Evolutionary conservation across 306 rosid species (phyloP).

Genomic region (Purshia tridentata): DNA sequence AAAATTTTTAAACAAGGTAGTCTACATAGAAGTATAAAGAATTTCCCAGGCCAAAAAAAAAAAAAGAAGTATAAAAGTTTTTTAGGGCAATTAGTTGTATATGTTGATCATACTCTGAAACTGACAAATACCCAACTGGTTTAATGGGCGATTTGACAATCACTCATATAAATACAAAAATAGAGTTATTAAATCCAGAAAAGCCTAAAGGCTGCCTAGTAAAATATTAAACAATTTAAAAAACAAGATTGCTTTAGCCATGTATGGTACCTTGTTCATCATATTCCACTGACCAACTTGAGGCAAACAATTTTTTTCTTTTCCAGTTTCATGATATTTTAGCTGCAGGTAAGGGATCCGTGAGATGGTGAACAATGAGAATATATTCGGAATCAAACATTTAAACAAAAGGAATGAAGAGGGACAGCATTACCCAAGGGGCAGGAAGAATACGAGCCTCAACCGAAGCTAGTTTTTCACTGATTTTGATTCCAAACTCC

Average conservation of each 20-base stretch:
- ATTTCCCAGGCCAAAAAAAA: background rate
- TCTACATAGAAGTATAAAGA: background rate
- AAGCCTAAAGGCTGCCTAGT: background rate
- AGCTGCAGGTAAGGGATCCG: slow-evolving; percentile 49
- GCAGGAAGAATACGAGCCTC: slow-evolving; percentile 98
- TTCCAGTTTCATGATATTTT: slow-evolving; percentile 91
- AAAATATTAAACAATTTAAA: background rate
- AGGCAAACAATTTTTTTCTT: slow-evolving; percentile 94
- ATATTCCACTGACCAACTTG: slow-evolving; percentile 99
- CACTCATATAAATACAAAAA: background rate
- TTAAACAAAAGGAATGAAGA: slow-evolving; percentile 6
- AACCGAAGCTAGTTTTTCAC: slow-evolving; percentile 85
- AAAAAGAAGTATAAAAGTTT: background rate
- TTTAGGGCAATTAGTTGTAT: background rate
- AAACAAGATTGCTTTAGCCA: background rate
- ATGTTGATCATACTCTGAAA: background rate
- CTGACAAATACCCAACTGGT: background rate
- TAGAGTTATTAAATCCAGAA: background rate
- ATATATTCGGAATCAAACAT: slow-evolving; percentile 11
- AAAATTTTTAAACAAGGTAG: background rate
- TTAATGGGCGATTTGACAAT: background rate
- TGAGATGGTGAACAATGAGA: slow-evolving; percentile 13
- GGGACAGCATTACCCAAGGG: slow-evolving; percentile 77
- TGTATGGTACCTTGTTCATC: slow-evolving; percentile 86
- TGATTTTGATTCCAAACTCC: slow-evolving; percentile 87